Conservation (phyloP, 441 rosid genomes). For the Geranium incanum region DNA sequence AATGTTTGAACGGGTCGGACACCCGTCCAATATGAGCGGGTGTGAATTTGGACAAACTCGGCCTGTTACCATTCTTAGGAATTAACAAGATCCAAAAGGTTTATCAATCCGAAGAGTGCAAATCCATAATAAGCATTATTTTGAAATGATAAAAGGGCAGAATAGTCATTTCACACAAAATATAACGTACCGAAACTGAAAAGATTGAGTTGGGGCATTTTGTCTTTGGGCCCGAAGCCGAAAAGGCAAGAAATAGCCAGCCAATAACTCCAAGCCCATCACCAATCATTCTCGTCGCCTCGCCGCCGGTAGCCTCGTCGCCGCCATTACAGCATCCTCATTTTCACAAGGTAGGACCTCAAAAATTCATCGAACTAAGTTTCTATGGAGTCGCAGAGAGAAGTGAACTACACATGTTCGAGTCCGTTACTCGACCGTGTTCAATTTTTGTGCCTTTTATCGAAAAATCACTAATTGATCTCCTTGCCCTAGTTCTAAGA, state of each 20-base stretch:
- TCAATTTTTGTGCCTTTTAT: neutral
- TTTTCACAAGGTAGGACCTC: neutral
- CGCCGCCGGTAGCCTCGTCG: neutral
- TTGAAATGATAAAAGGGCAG: no score
- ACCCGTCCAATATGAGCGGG: no score
- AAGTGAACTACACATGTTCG: neutral
- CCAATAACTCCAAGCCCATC: neutral
- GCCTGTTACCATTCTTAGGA: no score
- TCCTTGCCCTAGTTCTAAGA: neutral
- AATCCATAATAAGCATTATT: no score
- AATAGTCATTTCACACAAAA: no score
- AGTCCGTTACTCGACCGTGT: neutral
- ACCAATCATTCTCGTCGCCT: neutral
- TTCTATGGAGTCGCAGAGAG: neutral
- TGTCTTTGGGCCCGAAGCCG: neutral
- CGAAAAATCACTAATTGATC: neutral
- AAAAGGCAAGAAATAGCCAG: neutral
- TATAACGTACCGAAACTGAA: no score
- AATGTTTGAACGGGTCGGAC: no score
- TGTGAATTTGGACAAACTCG: no score
- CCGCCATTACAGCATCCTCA: neutral
- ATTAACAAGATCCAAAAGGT: no score
- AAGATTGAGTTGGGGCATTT: neutral
- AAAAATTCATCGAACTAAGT: neutral
- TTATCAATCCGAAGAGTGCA: no score